Base-by-base conservation (phyloP, 1,284 basidiomycete genomes). In the Flammula alnicola region DNA sequence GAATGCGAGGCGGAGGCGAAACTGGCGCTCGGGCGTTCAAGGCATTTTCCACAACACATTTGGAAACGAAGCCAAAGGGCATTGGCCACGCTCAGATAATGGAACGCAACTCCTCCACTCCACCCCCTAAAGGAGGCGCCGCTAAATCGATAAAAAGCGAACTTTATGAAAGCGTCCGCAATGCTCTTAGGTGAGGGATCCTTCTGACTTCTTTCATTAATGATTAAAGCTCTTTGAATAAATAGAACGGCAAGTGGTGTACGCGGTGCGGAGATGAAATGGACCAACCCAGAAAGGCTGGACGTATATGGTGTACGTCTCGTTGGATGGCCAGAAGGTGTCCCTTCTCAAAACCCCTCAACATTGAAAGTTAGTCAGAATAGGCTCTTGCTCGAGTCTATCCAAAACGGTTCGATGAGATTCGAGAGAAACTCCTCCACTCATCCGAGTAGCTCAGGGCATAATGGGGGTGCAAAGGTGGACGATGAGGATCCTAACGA, bases 201-300 rank as follows among this genome's bases (percentile, higher is more conserved):
- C 36, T 33, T 36, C 16, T 25, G 22, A 33, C 3, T 31, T 26
- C 27, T 29, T 19, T 12, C 11, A 19, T 33, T 11, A 14, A 32
- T 19, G 19, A 26, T 42, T 16, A 42, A n/a, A 17, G 14, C 27
- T 38, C 19, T 38, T 48, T 17, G 23, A 46, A 30, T 56, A 84
- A 81, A 17, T 23, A 49, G 47, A 60, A 61, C 71, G 10, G 72
- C 71, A 8, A 82, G 80, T 52, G 83, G 83, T 8, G 64, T 80
- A 11, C 79, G 79, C 3, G 81, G 74, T 50, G 84, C 84, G 17
- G 84, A 87, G 57, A 87, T 87, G 84, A 85, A 81, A 64, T 87
- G 84, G 84, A 79, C 80, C 3, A 84, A 83, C 58, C 83, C 79
- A 47, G 75, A 80, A 20, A 73, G 78, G 41, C 63, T 87, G 25